phyloP scores from a whole-genome alignment of 2,329 filamentous ascomycete species.

The Aspergillus chevalieri region DNA sequence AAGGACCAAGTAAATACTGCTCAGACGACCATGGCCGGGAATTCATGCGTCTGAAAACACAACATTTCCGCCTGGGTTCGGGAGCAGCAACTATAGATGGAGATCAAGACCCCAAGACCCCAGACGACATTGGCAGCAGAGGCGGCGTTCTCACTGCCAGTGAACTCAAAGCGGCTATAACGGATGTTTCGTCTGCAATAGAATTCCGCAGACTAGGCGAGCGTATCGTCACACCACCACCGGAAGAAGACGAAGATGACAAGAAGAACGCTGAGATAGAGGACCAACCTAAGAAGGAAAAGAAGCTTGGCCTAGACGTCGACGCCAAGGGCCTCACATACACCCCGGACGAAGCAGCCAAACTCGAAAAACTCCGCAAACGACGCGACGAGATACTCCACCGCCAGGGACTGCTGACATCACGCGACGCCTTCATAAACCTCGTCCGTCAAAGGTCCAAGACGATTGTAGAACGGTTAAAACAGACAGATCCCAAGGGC shows the following conservation, averaged over 20 bases:
- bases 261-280: conserved; percentile 13
- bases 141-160: conserved; percentile 36
- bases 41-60: conserved; percentile 35
- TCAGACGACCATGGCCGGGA: conserved; percentile 44
- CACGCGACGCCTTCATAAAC: conserved; percentile 37
- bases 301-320: conserved; percentile 25
- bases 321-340: conserved; percentile 26
- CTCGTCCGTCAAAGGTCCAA: conserved; percentile 39
- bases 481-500: conserved; percentile 39
- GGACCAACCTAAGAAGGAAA: conserved; percentile 7
- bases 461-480: conserved; percentile 38
- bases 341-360: conserved; percentile 32
- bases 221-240: conserved; percentile 29
- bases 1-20: conserved; percentile 44
- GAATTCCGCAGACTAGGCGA: conserved; percentile 40
- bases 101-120: conserved; percentile 20
- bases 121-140: conserved; percentile 34
- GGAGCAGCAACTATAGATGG: conserved; percentile 9
- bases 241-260: conserved; percentile 15
- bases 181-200: conserved; percentile 30
- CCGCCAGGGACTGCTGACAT: conserved; percentile 36
- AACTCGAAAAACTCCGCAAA: conserved; percentile 32
- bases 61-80: conserved; percentile 23
- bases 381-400: conserved; percentile 29
- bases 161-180: conserved; percentile 38